Evolutionary conservation across 2,329 filamentous ascomycete species (phyloP).

Genomic region (Penicillium sp.): DNA sequence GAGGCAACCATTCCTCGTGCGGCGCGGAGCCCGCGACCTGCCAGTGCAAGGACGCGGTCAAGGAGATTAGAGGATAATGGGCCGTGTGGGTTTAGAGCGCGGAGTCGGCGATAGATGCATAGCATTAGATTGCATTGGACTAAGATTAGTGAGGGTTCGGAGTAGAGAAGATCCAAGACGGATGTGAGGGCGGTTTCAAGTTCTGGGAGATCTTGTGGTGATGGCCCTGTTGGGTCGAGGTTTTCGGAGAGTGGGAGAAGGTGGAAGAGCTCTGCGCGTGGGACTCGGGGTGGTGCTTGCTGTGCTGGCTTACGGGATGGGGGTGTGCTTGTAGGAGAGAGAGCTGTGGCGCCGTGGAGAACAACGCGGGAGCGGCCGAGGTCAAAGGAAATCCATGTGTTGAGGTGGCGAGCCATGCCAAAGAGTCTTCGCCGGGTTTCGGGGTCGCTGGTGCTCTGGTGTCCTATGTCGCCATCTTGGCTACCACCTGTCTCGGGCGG

Average conservation of each 20-base stretch:
- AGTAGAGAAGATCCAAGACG: slow-evolving; percentile 45
- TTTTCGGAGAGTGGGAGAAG: slow-evolving; percentile 55
- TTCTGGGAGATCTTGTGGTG: slow-evolving; percentile 42
- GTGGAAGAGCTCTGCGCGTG: slow-evolving; percentile 48
- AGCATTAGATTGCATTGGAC: slow-evolving; percentile 58
- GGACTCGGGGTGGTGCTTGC: slow-evolving; percentile 28
- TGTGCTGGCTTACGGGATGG: slow-evolving; percentile 18
- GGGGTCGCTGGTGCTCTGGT: slow-evolving; percentile 19
- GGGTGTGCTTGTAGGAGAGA: slow-evolving; percentile 36
- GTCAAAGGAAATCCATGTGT: slow-evolving; percentile 61
- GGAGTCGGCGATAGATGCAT: slow-evolving; percentile 56
- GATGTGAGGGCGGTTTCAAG: slow-evolving; percentile 46
- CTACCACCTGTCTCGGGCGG: slow-evolving; percentile 1
- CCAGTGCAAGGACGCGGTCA: slow-evolving; percentile 51
- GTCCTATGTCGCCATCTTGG: background rate
- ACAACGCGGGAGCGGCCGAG: slow-evolving; percentile 56
- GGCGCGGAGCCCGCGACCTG: slow-evolving; percentile 47
- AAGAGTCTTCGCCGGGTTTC: slow-evolving; percentile 49
- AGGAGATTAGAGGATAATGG: slow-evolving; percentile 43
- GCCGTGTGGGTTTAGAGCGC: slow-evolving; percentile 49
- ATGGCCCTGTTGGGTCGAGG: slow-evolving; percentile 51
- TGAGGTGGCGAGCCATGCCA: slow-evolving; percentile 57
- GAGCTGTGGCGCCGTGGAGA: slow-evolving; percentile 46
- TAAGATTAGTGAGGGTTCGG: slow-evolving; percentile 46
- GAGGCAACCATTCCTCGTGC: slow-evolving; percentile 49